Evolutionary conservation across 2,329 filamentous ascomycete species (phyloP).

Genomic region (Colletotrichum musae): DNA sequence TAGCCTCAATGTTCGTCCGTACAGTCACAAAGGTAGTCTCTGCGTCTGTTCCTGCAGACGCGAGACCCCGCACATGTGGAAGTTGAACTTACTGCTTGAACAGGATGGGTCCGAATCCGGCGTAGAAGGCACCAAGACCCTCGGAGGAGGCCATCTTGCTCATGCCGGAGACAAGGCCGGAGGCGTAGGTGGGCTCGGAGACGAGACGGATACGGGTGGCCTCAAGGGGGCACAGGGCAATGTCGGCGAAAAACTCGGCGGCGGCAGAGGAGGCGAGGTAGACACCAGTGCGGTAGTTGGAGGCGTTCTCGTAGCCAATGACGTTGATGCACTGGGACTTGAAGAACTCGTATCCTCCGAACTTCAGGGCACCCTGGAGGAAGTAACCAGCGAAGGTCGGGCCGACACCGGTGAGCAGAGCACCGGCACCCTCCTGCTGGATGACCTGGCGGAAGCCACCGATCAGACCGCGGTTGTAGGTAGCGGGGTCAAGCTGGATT

Average conservation of each 20-base stretch:
- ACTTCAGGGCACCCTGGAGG: conserved; percentile 94
- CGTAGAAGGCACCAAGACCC: conserved; percentile 90
- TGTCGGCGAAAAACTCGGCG: conserved; percentile 80
- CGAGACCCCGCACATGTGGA: too few species aligned
- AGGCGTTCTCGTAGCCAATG: conserved; percentile 83
- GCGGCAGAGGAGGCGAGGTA: conserved; percentile 80
- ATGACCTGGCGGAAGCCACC: conserved; percentile 91
- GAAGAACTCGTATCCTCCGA: conserved; percentile 96
- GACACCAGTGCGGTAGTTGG: conserved; percentile 84
- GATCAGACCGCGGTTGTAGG: conserved; percentile 90
- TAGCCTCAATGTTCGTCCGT: neutral
- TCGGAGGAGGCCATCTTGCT: conserved; percentile 86
- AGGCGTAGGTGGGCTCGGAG: conserved; percentile 88
- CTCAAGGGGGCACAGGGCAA: conserved; percentile 92
- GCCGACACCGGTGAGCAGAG: conserved; percentile 87
- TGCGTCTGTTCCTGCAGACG: too few species aligned
- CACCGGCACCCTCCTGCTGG: conserved; percentile 85
- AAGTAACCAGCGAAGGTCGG: conserved; percentile 93
- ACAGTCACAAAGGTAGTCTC: too few species aligned
- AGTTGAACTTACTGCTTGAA: conserved; percentile 78
- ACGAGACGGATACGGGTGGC: conserved; percentile 95
- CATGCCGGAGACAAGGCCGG: conserved; percentile 84
- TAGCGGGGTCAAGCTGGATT: conserved; percentile 91
- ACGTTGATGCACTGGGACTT: conserved; percentile 90
- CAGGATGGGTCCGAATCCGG: conserved; percentile 88